phyloP scores from a whole-genome alignment of 1,284 basidiomycete genomes.

The Cryptococcus sp. region DNA sequence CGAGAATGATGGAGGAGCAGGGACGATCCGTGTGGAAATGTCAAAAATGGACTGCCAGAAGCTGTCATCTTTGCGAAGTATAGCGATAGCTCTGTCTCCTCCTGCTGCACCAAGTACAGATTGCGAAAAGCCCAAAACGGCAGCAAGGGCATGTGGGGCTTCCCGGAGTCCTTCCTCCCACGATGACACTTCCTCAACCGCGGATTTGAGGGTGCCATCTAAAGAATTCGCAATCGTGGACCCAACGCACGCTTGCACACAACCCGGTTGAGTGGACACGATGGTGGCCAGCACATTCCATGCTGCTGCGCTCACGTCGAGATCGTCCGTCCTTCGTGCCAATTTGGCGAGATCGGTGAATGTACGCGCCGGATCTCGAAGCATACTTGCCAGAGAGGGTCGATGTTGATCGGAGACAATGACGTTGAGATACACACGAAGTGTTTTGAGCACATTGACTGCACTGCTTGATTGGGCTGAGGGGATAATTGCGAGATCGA shows the following conservation, averaged over 20 bases:
- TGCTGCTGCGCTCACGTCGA: conserved; percentile 64
- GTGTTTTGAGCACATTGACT: conserved; percentile 25
- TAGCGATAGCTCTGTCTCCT: conserved; percentile 22
- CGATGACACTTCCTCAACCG: conserved; percentile 61
- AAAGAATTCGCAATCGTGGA: conserved; percentile 59
- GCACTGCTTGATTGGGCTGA: conserved; percentile 24
- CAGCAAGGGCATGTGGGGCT: conserved; percentile 73
- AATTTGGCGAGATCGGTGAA: conserved; percentile 27
- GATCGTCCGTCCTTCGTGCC: conserved; percentile 18
- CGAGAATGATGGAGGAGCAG: conserved; percentile 36
- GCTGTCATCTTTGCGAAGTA: conserved; percentile 24
- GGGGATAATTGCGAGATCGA: conserved; percentile 33
- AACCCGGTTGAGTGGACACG: conserved; percentile 81
- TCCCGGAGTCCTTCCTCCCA: conserved; percentile 74
- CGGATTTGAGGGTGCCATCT: conserved; percentile 51
- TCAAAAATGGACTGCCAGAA: conserved; percentile 46
- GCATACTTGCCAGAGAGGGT: conserved; percentile 42
- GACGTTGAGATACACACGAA: conserved; percentile 39
- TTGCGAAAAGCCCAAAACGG: conserved; percentile 74
- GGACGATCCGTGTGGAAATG: conserved; percentile 35
- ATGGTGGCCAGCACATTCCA: conserved; percentile 83
- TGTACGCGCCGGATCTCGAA: conserved; percentile 34
- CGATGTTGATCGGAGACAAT: conserved; percentile 27
- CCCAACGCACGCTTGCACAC: conserved; percentile 81
- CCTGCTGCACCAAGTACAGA: conserved; percentile 56